Evolutionary conservation across 2,329 filamentous ascomycete genomes (phyloP).

Genomic region (Nannizziopsis arthrosporioides): DNA sequence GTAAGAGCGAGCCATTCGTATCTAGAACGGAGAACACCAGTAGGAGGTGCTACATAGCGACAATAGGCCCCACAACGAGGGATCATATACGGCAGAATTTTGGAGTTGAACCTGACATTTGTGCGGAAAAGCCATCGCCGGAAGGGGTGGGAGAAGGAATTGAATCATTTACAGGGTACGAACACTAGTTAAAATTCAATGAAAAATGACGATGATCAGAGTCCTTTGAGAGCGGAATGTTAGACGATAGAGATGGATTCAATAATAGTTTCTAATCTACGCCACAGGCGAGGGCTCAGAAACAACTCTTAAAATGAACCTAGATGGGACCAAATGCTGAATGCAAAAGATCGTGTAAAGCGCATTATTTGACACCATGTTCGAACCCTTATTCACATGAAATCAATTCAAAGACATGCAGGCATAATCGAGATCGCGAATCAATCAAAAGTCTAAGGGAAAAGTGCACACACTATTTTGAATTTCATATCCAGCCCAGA

Average conservation of each 20-base stretch:
- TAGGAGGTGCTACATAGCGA: slow-evolving; percentile 54
- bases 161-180: slow-evolving; percentile 32
- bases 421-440: slow-evolving; percentile 1
- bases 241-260: background rate
- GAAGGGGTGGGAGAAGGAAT: slow-evolving; percentile 66
- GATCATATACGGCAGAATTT: slow-evolving; percentile 49
- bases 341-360: background rate
- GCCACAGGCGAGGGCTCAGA: too few relatives aligned
- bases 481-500: background rate
- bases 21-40: slow-evolving; percentile 6
- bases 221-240: background rate
- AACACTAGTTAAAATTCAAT: background rate
- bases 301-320: too few relatives aligned
- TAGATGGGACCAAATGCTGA: too few relatives aligned
- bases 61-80: slow-evolving; percentile 86
- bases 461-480: background rate
- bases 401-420: background rate
- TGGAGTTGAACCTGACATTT: slow-evolving; percentile 43
- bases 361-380: slow-evolving; percentile 2
- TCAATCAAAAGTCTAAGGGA: slow-evolving; percentile 2
- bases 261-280: background rate
- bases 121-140: slow-evolving; percentile 68
- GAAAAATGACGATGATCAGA: background rate
- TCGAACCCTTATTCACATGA: slow-evolving; percentile 7
- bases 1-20: slow-evolving; percentile 3